Evolutionary conservation across 176 grass and related monocot genomes (phyloP), one percentile per base, ranked within the genome.

Genomic region (Zea luxurians): DNA sequence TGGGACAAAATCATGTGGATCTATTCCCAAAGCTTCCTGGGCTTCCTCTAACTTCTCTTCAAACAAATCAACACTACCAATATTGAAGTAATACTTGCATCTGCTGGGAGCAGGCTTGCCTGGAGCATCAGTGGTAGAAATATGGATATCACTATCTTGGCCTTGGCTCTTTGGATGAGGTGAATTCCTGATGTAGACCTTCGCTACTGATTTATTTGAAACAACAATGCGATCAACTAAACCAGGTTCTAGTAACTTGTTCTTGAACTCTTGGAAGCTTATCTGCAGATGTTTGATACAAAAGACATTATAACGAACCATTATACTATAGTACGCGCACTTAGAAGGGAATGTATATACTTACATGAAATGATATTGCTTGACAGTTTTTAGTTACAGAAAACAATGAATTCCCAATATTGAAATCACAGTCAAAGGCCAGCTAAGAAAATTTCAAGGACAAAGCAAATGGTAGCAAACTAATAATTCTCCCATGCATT

Each of bases 201-300:
- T 99, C 65, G 96, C 96, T 53, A 93, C 96, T 78, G 96, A 89
- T 90, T 99, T 99, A 80, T 99, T 93, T 52, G 96, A 88, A 68
- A 99, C 75, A 72, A 95, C 92, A 89, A 99, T 83, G 11, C 57
- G 96, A 8, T 99, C 96, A 76, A 99, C 96, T 80, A 99, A 87
- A 73, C 96, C 96, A 85, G 88, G 85, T 85, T 95, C 92, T 47
- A 99, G 70, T 61, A 99, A 78, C 86, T 95, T 99, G 46, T 95
- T 99, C 82, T 92, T 99, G 96, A 99, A 99, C 68, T 99, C 96
- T 92, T 99, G 96, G 82, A 99, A 99, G 82, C 96, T 99, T 83
- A 93, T 99, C 92, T 99, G 87, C 52, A 83, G 27, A 88, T 50
- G 38, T 83, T 55, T 57, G 54, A 66, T 76, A 48, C 18, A 69